A percentile compares a stretch with the other conserved stretches of the same genome.
Conservation (phyloP, 2,329 filamentous ascomycete species). For the Trichoderma oligosporum region DNA sequence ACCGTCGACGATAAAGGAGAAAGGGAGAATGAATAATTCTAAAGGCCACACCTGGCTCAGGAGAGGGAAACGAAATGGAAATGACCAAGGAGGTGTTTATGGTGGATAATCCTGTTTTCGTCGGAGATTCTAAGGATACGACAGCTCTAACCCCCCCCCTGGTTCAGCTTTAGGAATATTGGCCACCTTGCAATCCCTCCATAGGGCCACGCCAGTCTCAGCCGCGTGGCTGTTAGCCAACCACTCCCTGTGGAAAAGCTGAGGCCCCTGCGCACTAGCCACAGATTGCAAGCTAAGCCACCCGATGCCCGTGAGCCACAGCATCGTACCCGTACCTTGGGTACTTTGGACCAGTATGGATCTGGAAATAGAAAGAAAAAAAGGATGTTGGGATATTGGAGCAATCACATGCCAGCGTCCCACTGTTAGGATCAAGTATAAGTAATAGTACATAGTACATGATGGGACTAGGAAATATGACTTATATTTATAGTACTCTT, state of each 20-base stretch:
- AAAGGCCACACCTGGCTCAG: slow-evolving; percentile 25
- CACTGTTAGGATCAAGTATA: neutral
- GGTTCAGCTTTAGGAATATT: slow-evolving; percentile 19
- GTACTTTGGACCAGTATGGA: too few relatives aligned
- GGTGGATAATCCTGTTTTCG: slow-evolving; percentile 10
- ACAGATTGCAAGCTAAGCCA: slow-evolving; percentile 11
- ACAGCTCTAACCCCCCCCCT: slow-evolving; percentile 15
- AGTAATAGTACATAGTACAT: neutral
- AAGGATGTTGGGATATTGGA: too few relatives aligned
- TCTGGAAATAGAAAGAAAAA: too few relatives aligned
- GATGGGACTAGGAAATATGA: neutral
- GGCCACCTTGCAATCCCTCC: slow-evolving; percentile 20
- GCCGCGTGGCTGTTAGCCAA: slow-evolving; percentile 15
- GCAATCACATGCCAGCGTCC: slow-evolving; percentile 19
- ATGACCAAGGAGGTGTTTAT: slow-evolving; percentile 21
- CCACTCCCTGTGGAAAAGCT: neutral
- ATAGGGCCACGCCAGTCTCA: slow-evolving; percentile 3
- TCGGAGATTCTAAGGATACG: slow-evolving; percentile 16
- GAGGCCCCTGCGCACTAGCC: slow-evolving; percentile 6
- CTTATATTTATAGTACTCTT: too few relatives aligned
- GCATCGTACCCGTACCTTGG: too few relatives aligned
- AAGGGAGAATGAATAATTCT: slow-evolving; percentile 23
- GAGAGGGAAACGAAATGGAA: slow-evolving; percentile 24
- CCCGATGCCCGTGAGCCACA: too few relatives aligned
- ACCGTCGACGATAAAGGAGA: slow-evolving; percentile 29